Conservation (phyloP, 2,329 filamentous ascomycete genomes). For the Pseudogymnoascus sp. region DNA sequence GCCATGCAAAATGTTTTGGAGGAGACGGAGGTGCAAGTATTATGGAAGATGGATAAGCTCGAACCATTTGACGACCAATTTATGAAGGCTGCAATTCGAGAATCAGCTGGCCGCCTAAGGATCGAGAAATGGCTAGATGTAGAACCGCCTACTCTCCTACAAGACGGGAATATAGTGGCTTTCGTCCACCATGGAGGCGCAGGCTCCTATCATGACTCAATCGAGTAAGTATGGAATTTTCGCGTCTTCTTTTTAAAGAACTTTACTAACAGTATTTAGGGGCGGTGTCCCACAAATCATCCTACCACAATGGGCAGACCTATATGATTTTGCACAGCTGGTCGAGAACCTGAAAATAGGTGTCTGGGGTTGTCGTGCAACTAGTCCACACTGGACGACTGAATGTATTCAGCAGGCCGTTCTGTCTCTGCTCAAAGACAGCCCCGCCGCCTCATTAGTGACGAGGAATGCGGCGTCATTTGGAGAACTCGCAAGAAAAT, state of each 20-base stretch:
- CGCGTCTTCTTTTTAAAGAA: background rate
- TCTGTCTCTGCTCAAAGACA: too few species aligned
- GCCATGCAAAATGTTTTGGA: slow-evolving; percentile 33
- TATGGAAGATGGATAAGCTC: slow-evolving; percentile 30
- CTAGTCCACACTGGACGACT: slow-evolving; percentile 28
- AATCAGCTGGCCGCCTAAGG: slow-evolving; percentile 20
- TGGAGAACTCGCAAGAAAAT: too few species aligned
- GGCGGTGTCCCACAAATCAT: slow-evolving; percentile 38
- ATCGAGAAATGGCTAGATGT: slow-evolving; percentile 35
- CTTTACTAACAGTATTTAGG: slow-evolving; percentile 21
- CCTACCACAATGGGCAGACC: slow-evolving; percentile 39
- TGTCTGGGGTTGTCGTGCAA: slow-evolving; percentile 31
- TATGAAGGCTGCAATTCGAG: background rate
- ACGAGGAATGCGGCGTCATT: too few species aligned
- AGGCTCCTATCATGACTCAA: slow-evolving; percentile 37
- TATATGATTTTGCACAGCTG: slow-evolving; percentile 37
- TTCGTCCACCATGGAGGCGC: slow-evolving; percentile 35
- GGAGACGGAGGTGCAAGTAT: slow-evolving; percentile 23
- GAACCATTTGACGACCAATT: background rate
- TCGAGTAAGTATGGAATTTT: slow-evolving; percentile 27
- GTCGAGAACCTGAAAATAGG: slow-evolving; percentile 38
- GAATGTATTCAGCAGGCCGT: background rate
- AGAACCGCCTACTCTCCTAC: slow-evolving; percentile 31
- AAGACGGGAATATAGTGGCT: slow-evolving; percentile 29
- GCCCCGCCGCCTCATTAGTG: too few species aligned